Conservation (phyloP, 2,329 filamentous ascomycete genomes). For the Teratosphaeriaceae sp. region DNA sequence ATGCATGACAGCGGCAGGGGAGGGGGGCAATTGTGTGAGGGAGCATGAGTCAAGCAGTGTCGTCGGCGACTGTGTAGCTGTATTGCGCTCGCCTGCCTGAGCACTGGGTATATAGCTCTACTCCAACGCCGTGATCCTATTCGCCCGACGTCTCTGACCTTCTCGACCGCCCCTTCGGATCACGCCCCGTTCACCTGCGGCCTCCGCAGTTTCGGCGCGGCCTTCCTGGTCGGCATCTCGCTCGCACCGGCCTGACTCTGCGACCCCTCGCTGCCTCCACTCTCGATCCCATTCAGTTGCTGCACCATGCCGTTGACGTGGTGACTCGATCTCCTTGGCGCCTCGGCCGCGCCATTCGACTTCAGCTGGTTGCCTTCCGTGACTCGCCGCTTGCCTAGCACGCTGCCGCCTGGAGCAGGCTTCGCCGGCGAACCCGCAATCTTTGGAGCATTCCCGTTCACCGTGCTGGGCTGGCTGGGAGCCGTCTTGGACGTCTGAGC, state of each 20-base stretch:
- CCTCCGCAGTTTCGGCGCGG: constrained; percentile 5
- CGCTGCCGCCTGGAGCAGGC: not conserved
- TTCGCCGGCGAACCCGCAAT: not conserved
- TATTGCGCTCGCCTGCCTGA: too few species aligned
- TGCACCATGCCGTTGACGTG: constrained; percentile 10
- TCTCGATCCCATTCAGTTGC: constrained; percentile 6
- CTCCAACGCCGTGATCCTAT: not conserved
- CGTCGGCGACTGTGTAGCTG: too few species aligned
- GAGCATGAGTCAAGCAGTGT: too few species aligned
- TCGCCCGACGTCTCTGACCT: not conserved
- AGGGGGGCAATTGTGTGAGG: too few species aligned
- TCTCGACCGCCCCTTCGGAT: not conserved
- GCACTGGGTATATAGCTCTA: not conserved
- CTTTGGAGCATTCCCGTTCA: not conserved
- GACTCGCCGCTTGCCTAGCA: constrained; percentile 7
- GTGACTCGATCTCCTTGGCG: constrained; percentile 1
- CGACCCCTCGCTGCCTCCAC: constrained; percentile 1
- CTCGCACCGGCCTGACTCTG: constrained; percentile 3
- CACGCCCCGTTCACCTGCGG: not conserved
- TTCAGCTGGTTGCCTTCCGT: not conserved
- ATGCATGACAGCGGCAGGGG: not conserved
- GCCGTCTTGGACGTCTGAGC: not conserved
- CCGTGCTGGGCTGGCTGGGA: not conserved
- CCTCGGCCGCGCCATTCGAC: not conserved
- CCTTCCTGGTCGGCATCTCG: constrained; percentile 1